Evolutionary conservation across 192 early-diverging fungal genomes (phyloP).

Genomic region (Pilaira anomala): DNA sequence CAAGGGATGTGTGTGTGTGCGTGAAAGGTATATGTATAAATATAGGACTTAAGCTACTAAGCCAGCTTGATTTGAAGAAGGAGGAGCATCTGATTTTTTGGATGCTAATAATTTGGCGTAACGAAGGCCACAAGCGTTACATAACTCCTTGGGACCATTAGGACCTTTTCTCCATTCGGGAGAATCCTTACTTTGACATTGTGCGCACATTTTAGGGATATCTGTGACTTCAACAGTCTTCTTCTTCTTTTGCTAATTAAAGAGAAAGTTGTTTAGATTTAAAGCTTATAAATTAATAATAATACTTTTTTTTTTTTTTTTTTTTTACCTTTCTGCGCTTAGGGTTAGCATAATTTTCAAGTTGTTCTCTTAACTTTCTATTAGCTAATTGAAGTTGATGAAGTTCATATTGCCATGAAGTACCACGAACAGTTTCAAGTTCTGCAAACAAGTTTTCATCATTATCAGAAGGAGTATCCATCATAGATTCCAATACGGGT

Average conservation of each 20-base stretch:
- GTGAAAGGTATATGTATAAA: no score
- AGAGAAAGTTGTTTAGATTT: no score
- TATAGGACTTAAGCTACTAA: no score
- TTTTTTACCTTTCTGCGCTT: constrained; percentile 37
- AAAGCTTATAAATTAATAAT: no score
- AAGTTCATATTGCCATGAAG: constrained; percentile 61
- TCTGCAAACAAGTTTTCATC: constrained; percentile 47
- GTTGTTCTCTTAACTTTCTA: constrained; percentile 53
- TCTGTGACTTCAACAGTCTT: constrained; percentile 3
- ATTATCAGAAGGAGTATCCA: constrained; percentile 4
- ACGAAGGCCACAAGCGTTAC: constrained; percentile 61
- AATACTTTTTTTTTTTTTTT: background rate
- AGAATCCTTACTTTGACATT: constrained; percentile 27
- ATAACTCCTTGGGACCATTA: constrained; percentile 59
- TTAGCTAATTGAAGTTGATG: constrained; percentile 60
- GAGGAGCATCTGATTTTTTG: constrained; percentile 2
- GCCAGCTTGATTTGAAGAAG: no score
- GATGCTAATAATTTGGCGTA: constrained; percentile 42
- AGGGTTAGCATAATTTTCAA: constrained; percentile 36
- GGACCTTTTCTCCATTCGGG: constrained; percentile 51
- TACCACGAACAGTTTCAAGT: constrained; percentile 41
- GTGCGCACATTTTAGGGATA: constrained; percentile 28
- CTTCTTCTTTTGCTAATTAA: constrained; percentile 24
- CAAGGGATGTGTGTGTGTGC: no score
- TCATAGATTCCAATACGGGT: constrained; percentile 11